Percentiles rank a stretch among this genome's conserved stretches.
phyloP scores from a whole-genome alignment of 257 asterid genomes.

The Fraxinus excelsior region DNA sequence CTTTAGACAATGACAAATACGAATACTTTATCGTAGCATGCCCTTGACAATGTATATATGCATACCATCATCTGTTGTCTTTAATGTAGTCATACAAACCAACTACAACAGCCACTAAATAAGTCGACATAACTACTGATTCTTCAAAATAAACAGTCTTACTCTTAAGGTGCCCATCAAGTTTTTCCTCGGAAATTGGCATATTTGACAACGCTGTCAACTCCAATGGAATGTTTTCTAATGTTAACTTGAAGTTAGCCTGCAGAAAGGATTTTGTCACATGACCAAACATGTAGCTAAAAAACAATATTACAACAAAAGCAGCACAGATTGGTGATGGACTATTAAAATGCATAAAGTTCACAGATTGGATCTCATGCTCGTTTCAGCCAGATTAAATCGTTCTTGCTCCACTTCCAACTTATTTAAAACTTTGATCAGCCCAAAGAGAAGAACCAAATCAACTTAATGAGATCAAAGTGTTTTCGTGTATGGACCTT shows the following conservation, averaged over 20 bases:
- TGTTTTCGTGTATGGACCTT: slow-evolving; percentile 22
- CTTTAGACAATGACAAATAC: slow-evolving; percentile 5
- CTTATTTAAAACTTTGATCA: not conserved
- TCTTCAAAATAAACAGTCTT: slow-evolving; percentile 43
- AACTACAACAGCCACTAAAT: slow-evolving; percentile 46
- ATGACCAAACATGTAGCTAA: not conserved
- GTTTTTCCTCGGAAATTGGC: slow-evolving; percentile 41
- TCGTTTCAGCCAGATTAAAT: too few species aligned
- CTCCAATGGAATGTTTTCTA: slow-evolving; percentile 42
- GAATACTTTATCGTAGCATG: not conserved
- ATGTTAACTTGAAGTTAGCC: slow-evolving; percentile 44
- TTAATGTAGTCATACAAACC: slow-evolving; percentile 45
- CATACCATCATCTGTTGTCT: slow-evolving; percentile 44
- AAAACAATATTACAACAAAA: too few species aligned
- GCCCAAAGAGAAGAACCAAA: not conserved
- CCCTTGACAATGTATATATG: not conserved
- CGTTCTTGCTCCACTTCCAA: not conserved
- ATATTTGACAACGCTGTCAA: slow-evolving; percentile 45
- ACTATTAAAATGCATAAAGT: not conserved
- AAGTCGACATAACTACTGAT: slow-evolving; percentile 43
- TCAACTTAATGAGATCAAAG: not conserved
- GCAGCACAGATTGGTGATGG: too few species aligned
- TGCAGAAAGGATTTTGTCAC: slow-evolving; percentile 12
- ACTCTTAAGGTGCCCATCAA: slow-evolving; percentile 26
- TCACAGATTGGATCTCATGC: not conserved